These are phyloP conservation scores for Fusarium sp. DNA, from an alignment of 2,329 filamentous ascomycete species.

Conservation along the genomic window DNA sequence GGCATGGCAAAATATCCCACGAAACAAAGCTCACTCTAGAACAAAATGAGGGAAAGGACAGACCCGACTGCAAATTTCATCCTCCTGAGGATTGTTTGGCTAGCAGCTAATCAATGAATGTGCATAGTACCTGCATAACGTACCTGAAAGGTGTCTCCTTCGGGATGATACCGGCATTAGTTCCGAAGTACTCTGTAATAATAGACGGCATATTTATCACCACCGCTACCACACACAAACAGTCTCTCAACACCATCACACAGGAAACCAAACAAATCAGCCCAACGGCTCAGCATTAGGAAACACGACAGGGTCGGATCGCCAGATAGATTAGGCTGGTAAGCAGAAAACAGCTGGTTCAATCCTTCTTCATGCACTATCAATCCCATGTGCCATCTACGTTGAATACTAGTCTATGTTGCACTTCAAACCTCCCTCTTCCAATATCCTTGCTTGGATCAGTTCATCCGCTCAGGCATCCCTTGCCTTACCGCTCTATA, in stretches of 20 bases:
- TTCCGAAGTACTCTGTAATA: background rate
- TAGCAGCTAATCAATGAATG: background rate
- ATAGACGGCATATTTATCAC: background rate
- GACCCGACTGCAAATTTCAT: constrained; percentile 2
- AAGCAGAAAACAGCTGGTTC: background rate
- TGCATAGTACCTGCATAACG: constrained; percentile 14
- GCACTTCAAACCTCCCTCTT: background rate
- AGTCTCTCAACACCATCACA: background rate
- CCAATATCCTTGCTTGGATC: constrained; percentile 26
- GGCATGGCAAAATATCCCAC: constrained; percentile 31
- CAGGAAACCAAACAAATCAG: constrained; percentile 7
- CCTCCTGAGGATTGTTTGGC: background rate
- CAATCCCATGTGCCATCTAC: background rate
- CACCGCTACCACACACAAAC: background rate
- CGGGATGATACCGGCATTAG: constrained; percentile 16
- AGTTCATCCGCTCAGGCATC: constrained; percentile 23
- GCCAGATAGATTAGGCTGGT: background rate
- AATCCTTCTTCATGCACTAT: constrained; percentile 15
- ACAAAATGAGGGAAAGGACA: background rate
- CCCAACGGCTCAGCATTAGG: background rate
- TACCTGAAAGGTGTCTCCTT: constrained; percentile 26
- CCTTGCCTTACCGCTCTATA: background rate
- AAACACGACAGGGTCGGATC: background rate
- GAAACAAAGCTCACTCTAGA: constrained; percentile 26
- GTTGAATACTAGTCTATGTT: background rate